Evolutionary conservation across 1,284 basidiomycete genomes (phyloP).

Genomic region (Gymnopus androsaceus): DNA sequence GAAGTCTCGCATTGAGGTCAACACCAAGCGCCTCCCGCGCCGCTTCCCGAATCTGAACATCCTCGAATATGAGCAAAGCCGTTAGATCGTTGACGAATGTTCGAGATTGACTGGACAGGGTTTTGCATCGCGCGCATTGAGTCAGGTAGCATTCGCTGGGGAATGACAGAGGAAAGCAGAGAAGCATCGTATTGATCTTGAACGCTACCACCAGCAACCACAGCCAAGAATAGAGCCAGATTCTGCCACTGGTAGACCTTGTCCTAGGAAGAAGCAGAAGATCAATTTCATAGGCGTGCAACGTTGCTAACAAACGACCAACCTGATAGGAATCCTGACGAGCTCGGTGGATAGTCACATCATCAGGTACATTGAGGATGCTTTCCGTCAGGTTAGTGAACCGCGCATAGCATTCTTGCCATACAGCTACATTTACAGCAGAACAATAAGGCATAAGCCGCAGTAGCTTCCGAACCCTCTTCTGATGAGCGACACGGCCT

Average conservation of each 20-base stretch:
- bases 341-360: constrained; percentile 4
- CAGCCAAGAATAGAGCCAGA: constrained; percentile 77
- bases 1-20: constrained; percentile 74
- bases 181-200: constrained; percentile 50
- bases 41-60: constrained; percentile 69
- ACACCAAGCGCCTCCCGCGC: constrained; percentile 80
- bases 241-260: constrained; percentile 87
- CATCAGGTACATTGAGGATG: constrained; percentile 39
- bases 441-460: constrained; percentile 65
- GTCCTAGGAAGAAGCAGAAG: constrained; percentile 48
- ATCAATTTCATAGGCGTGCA: constrained; percentile 2
- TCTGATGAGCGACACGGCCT: constrained; percentile 79
- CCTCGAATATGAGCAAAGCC: constrained; percentile 65
- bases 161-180: constrained; percentile 57
- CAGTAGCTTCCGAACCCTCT: constrained; percentile 73
- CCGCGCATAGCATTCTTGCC: constrained; percentile 79
- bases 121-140: constrained; percentile 65
- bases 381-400: constrained; percentile 60
- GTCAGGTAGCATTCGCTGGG: constrained; percentile 67
- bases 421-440: constrained; percentile 71
- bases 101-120: constrained; percentile 56
- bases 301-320: not conserved
- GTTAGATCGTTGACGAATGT: constrained; percentile 73
- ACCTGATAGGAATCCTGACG: not conserved
- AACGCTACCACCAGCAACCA: constrained; percentile 71